phyloP scores from a whole-genome alignment of 495 filamentous ascomycete genomes.

The Penicillium chermesinum region DNA sequence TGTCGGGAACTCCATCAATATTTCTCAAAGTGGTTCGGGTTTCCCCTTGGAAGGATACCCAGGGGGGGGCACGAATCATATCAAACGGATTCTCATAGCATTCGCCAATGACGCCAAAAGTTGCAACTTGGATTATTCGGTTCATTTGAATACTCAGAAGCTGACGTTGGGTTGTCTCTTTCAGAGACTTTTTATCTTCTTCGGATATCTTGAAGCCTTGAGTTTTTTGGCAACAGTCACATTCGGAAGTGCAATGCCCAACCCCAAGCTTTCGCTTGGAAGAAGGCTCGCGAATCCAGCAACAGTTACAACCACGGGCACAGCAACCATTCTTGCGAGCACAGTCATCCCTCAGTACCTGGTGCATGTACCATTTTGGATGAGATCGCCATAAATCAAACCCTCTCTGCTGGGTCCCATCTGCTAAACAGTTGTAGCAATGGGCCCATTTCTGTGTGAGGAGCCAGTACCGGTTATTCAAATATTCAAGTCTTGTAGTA shows the following conservation, averaged over 20 bases:
- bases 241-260: constrained; percentile 10
- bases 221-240: constrained; percentile 5
- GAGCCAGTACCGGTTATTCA: neutral
- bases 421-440: neutral
- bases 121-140: neutral
- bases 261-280: neutral
- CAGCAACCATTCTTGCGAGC: constrained; percentile 5
- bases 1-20: too few species aligned
- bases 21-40: too few species aligned
- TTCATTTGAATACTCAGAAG: neutral
- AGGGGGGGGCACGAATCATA: neutral
- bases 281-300: constrained; percentile 1
- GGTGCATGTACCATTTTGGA: constrained; percentile 9
- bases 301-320: constrained; percentile 9
- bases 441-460: neutral
- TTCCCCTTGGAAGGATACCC: too few species aligned
- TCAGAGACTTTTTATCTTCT: neutral
- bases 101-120: neutral
- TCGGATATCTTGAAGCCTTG: neutral
- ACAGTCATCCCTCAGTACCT: constrained; percentile 1
- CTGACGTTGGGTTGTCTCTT: neutral
- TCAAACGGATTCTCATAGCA: neutral
- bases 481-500: neutral
- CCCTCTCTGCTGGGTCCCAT: neutral
- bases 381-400: constrained; percentile 1